A percentile compares a stretch with the other conserved stretches of the same genome.
Evolutionary conservation across 495 filamentous ascomycete species (phyloP).

Genomic region (Aspergillus hancockii): DNA sequence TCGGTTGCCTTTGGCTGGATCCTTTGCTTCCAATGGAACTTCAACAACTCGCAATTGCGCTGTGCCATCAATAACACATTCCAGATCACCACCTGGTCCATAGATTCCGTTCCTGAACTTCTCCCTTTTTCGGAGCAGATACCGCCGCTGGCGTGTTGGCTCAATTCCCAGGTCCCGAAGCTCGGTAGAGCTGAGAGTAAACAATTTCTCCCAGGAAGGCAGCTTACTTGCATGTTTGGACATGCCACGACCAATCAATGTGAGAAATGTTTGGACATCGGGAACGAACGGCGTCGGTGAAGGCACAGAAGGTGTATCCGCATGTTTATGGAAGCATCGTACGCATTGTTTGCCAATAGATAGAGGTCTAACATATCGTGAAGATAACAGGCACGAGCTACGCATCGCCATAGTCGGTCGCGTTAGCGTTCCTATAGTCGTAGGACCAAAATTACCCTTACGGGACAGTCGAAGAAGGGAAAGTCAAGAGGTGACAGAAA

Average conservation of each 20-base stretch:
- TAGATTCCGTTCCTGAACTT: conserved; percentile 73
- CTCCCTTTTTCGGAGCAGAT: conserved; percentile 84
- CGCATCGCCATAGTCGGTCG: conserved; percentile 34
- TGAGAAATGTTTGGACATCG: conserved; percentile 87
- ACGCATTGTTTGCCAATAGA: conserved; percentile 32
- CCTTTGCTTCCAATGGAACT: conserved; percentile 37
- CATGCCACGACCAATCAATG: conserved; percentile 84
- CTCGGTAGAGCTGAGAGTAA: conserved; percentile 72
- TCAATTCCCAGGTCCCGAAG: conserved; percentile 83
- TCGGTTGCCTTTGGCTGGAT: conserved; percentile 6
- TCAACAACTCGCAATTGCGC: conserved; percentile 72
- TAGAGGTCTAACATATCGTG: conserved; percentile 28
- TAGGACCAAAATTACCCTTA: background rate
- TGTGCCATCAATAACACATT: conserved; percentile 68
- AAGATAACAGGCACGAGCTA: conserved; percentile 32
- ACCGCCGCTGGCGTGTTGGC: conserved; percentile 74
- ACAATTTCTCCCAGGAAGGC: conserved; percentile 84
- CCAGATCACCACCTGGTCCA: conserved; percentile 77
- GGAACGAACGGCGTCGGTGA: conserved; percentile 80
- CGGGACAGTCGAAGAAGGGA: background rate
- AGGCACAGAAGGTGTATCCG: conserved; percentile 51
- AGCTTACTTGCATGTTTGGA: conserved; percentile 77
- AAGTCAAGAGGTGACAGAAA: background rate
- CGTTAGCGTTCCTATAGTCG: conserved; percentile 2
- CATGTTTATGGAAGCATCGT: conserved; percentile 35